Base-by-base conservation (phyloP, 1,284 basidiomycete genomes). In the Pseudozyma sp. region DNA sequence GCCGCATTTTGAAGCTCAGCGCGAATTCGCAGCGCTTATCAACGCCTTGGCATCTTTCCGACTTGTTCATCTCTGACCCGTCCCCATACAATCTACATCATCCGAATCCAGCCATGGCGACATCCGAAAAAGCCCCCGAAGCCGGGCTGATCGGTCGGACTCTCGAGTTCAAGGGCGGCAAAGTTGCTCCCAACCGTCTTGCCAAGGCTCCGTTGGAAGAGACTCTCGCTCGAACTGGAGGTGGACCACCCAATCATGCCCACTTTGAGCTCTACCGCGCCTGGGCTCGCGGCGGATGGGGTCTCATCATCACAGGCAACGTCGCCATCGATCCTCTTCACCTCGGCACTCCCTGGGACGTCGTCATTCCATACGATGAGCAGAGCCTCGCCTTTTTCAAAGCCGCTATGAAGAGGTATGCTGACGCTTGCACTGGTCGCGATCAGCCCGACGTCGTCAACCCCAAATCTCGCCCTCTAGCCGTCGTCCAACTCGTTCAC, bases 221-320 rank as follows among this genome's bases (percentile, higher is more conserved):
- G 52, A 74, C 80, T 42, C 63, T 83, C 10, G 78, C 68, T 24
- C 62, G 62, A 13, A 56, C 81, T 4, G 77, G 79, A 34, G 81
- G 80, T 24, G 74, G 77, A 14, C 69, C 75, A 7, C 81, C 80
- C 13, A 79, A 73, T 47, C 47, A 58, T 46, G 69, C 87, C 39
- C 91, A 94, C 81, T 84, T 88, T 42, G 81, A 85, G 1, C 87
- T 97, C 29, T 97, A 98, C 83, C 85, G 88, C 0, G 86, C 87
- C 73, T 98, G 94, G 94, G 89, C 90, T 0, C 83, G 87, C 40
- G 89, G 90, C 5, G 88, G 88, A 19, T 97, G 93, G 93, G 95
- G 94, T 0, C 92, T 97, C 87, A 87, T 97, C 56, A 86, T 96
- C 53, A 94, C 94, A 0, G 88, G 95, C 16, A 97, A 97, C 78